Evolutionary conservation across 192 early-diverging fungal species (phyloP).

Genomic region (Umbelopsis sp.): DNA sequence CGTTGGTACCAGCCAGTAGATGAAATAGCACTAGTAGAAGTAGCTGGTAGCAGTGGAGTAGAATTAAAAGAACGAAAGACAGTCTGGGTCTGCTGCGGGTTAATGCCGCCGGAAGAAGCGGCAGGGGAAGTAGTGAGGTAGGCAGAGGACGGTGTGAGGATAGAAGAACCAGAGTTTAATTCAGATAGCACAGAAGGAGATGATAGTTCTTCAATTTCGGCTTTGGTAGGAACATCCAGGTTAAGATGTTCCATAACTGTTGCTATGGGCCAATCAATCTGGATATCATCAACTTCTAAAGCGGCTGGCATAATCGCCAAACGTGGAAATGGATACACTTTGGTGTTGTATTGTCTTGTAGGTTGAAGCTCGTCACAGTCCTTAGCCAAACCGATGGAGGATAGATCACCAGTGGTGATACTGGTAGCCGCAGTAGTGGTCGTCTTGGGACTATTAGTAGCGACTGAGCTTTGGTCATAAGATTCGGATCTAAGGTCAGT

Average conservation of each 20-base stretch:
- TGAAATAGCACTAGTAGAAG: neutral
- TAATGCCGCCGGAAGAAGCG: neutral
- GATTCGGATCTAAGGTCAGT: neutral
- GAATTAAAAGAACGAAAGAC: too few relatives aligned
- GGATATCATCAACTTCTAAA: constrained; percentile 11
- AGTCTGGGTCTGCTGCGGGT: neutral
- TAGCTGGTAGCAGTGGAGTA: neutral
- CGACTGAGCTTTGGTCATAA: constrained; percentile 6
- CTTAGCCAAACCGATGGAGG: neutral
- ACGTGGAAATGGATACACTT: neutral
- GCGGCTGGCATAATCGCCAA: neutral
- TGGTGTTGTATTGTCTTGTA: neutral
- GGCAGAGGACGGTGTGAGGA: neutral
- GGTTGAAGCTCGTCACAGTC: neutral
- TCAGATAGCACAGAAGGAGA: neutral
- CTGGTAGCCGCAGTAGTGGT: neutral
- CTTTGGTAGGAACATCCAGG: neutral
- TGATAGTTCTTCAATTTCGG: neutral
- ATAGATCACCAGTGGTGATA: neutral
- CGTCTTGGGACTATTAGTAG: neutral
- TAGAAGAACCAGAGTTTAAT: neutral
- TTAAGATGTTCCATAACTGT: neutral
- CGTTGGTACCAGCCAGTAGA: constrained; percentile 11
- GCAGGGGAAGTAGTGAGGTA: too few relatives aligned
- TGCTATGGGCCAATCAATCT: neutral